These are phyloP conservation scores for Venturia aucupariae DNA, from an alignment of 2,329 filamentous ascomycete species.

Conservation along the genomic window DNA sequence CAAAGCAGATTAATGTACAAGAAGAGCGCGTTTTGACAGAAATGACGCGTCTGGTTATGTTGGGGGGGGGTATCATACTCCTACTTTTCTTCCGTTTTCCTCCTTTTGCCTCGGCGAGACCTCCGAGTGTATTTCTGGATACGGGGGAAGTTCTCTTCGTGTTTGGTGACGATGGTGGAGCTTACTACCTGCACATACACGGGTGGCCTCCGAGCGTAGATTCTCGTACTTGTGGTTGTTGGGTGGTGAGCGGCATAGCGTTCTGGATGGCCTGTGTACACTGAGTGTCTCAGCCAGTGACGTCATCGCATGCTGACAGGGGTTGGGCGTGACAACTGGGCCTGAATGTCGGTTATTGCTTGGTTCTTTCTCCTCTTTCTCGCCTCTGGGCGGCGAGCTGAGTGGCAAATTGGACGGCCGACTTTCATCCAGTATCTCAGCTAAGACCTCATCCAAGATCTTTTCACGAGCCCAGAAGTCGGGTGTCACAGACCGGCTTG, in stretches of 20 bases:
- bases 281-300: background rate
- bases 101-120: background rate
- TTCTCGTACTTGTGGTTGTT: background rate
- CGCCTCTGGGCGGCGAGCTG: background rate
- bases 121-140: background rate
- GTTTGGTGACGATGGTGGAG: background rate
- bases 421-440: background rate
- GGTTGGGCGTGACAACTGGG: background rate
- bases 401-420: background rate
- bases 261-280: background rate
- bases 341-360: background rate
- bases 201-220: too few species aligned
- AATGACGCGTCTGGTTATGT: background rate
- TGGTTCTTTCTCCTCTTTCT: background rate
- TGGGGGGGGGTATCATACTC: constrained; percentile 1
- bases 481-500: background rate
- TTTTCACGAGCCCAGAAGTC: background rate
- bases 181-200: too few species aligned
- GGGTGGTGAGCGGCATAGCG: background rate
- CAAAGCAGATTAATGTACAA: background rate
- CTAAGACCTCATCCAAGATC: background rate
- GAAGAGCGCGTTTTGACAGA: background rate
- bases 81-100: background rate
- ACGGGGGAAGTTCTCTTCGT: background rate
- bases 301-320: background rate